A percentile compares a stretch with the other conserved stretches of the same genome.
Evolutionary conservation across 2,329 filamentous ascomycete species (phyloP).

Genomic region (Penicillium sp.): DNA sequence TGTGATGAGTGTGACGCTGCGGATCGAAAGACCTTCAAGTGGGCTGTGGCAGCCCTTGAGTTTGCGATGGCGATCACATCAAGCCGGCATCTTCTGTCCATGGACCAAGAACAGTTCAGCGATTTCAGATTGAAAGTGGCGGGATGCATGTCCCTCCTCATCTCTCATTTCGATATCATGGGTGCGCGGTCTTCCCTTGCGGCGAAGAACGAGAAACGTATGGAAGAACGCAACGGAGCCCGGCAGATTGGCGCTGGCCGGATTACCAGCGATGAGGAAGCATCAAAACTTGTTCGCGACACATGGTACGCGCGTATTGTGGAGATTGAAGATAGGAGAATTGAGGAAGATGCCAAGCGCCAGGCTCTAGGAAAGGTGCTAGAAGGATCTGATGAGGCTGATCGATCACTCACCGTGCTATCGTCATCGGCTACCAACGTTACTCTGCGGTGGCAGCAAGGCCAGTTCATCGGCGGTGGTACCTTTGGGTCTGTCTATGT

Average conservation of each 20-base stretch:
- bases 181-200: conserved; percentile 89
- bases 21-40: conserved; percentile 93
- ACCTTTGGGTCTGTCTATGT: conserved; percentile 98
- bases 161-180: conserved; percentile 99
- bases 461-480: conserved; percentile 94
- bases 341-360: conserved; percentile 76
- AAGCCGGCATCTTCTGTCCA: conserved; percentile 85
- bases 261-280: conserved; percentile 79
- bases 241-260: conserved; percentile 74
- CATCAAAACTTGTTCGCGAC: conserved; percentile 68
- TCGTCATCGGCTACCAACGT: conserved; percentile 94
- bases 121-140: conserved; percentile 83
- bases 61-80: conserved; percentile 97
- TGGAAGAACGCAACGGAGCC: conserved; percentile 76
- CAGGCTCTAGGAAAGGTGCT: conserved; percentile 86
- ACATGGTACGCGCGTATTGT: conserved; percentile 71
- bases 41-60: conserved; percentile 92
- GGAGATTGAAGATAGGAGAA: conserved; percentile 73
- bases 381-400: conserved; percentile 92
- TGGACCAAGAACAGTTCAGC: conserved; percentile 84
- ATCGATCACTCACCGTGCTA: conserved; percentile 88
- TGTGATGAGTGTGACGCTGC: conserved; percentile 94
- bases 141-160: conserved; percentile 94
- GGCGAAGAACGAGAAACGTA: conserved; percentile 84
- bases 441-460: conserved; percentile 95